Percentiles rank a stretch among this genome's conserved stretches.
Evolutionary conservation across 495 filamentous ascomycete genomes (phyloP).

Genomic region (Hypoxylon crocopeplum): DNA sequence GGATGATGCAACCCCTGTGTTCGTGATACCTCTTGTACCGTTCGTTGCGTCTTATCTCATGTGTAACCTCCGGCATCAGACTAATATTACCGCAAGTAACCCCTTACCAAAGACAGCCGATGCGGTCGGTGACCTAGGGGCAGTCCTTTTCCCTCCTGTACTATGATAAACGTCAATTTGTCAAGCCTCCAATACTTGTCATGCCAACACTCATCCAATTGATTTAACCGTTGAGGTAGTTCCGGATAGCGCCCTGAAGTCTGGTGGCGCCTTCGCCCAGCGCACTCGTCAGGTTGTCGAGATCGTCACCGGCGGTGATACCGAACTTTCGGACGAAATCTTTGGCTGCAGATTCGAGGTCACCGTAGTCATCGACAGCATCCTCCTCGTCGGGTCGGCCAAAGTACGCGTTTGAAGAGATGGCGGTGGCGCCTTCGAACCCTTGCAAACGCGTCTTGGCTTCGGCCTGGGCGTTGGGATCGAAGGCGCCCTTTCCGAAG

Average conservation of each 20-base stretch:
- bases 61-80: conserved; percentile 3
- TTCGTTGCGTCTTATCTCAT: conserved; percentile 23
- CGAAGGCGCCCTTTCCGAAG: conserved; percentile 88
- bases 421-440: conserved; percentile 90
- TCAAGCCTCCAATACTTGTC: neutral
- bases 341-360: conserved; percentile 88
- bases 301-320: conserved; percentile 90
- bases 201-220: neutral
- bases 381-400: conserved; percentile 83
- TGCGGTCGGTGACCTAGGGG: neutral
- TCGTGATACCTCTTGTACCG: conserved; percentile 17
- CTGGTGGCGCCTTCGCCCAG: conserved; percentile 84
- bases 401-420: conserved; percentile 97
- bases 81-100: neutral
- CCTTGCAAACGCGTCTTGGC: conserved; percentile 85
- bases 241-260: conserved; percentile 87
- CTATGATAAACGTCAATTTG: neutral
- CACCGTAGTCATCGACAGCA: conserved; percentile 74
- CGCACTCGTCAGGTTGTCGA: conserved; percentile 83
- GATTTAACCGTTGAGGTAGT: conserved; percentile 67
- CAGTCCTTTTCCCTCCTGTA: neutral
- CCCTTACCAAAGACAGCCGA: neutral
- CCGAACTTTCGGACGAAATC: conserved; percentile 95
- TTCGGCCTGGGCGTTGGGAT: conserved; percentile 80
- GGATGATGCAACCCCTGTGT: conserved; percentile 19